A percentile compares a stretch with the other conserved stretches of the same genome.
Conservation (phyloP, 129 eudicot species). For the Artemisia annua region DNA sequence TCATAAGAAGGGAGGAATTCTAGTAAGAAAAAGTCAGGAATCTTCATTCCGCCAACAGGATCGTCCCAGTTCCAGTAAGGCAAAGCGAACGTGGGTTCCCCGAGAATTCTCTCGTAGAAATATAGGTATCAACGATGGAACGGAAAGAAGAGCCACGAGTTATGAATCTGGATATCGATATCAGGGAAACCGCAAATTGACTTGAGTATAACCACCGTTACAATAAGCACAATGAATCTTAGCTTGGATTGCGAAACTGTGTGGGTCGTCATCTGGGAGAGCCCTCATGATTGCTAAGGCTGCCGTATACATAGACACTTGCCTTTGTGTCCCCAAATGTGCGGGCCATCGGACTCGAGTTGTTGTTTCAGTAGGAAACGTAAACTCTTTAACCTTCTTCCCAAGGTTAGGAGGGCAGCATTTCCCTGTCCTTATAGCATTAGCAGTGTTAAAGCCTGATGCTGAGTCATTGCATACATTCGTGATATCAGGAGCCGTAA, state of each 20-base stretch:
- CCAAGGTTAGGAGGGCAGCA: too few relatives aligned
- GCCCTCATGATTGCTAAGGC: conserved; percentile 45
- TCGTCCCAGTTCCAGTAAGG: conserved; percentile 57
- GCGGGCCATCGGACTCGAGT: conserved; percentile 26
- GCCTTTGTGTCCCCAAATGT: not conserved
- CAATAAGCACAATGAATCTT: conserved; percentile 16
- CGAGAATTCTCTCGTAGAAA: conserved; percentile 48
- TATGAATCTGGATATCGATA: conserved; percentile 40
- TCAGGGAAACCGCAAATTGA: conserved; percentile 24
- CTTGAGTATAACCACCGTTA: conserved; percentile 39
- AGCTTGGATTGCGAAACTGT: not conserved
- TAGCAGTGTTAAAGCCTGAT: too few relatives aligned
- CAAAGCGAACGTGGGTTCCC: conserved; percentile 48
- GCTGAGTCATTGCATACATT: too few relatives aligned
- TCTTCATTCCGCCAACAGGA: conserved; percentile 42
- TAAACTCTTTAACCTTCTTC: too few relatives aligned
- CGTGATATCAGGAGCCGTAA: too few relatives aligned
- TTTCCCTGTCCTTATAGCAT: too few relatives aligned
- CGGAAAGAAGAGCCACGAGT: conserved; percentile 55
- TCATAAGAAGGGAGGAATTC: conserved; percentile 21
- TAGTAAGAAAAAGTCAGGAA: conserved; percentile 23
- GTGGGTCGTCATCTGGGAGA: conserved; percentile 26
- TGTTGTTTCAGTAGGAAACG: not conserved
- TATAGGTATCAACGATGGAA: conserved; percentile 47
- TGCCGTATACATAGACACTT: conserved; percentile 19